Evolutionary conservation across 2,329 filamentous ascomycete species (phyloP), one percentile per base, ranked within the genome.

Genomic region (Colletotrichum karsti): DNA sequence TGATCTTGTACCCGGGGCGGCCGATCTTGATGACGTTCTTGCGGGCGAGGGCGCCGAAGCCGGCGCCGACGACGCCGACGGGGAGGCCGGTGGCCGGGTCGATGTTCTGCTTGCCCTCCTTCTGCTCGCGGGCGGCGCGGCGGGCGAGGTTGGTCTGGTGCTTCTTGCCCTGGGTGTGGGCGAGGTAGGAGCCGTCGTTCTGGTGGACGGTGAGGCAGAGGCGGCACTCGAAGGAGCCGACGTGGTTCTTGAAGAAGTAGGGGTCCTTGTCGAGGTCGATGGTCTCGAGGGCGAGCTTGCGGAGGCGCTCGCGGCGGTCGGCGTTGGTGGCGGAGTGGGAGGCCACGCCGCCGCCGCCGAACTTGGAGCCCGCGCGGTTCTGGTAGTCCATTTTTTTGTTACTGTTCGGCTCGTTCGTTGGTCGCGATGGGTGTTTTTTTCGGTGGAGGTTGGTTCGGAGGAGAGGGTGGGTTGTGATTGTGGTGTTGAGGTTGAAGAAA

Each of bases 221-320:
- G 30, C 96, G 93, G 81, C 96, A 99, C 82, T 99, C 96, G 82
- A 98, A 99, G 77, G 92, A 96, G 77, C 96, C 96, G 75, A 98
- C 93, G 82, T 99, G 95, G 86, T 99, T 99, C 81, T 97, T 97
- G 91, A 99, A 99, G 86, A 98, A 98, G 88, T 98, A 99, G 0
- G 96, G 96, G 83, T 99, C 96, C 84, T 98, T 98, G 83, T 98
- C 96, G 71, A 98, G 93, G 84, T 98, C 95, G 86, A 99, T 99
- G 63, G 94, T 97, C 84, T 99, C 96, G 77, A 99, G 93, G 66
- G 96, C 96, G 77, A 99, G 94, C 85, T 98, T 98, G 81, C 95
- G 94, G 41, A 99, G 92, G 71, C 96, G 95, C 82, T 99, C 96
- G 79, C 96, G 93, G 67, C 96, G 94, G 88, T 98, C 96, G 72